Percentiles rank a stretch among this genome's conserved stretches.
Conservation (phyloP, 345 rosid genomes). For the Laguncularia racemosa region DNA sequence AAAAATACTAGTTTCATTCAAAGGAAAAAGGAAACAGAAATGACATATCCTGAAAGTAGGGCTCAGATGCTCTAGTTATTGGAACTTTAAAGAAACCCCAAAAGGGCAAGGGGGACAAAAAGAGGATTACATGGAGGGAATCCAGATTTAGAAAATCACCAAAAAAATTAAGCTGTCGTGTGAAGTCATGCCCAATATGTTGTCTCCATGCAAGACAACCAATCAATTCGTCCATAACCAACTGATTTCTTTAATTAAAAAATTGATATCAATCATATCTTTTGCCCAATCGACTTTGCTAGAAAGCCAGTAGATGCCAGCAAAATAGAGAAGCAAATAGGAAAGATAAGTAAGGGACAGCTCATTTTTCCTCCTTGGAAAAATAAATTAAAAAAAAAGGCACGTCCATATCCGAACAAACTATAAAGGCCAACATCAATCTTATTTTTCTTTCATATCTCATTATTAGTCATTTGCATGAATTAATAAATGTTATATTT, state of each 20-base stretch:
- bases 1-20: no score
- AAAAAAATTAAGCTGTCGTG: slow-evolving; percentile 16
- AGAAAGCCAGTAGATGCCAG: background rate
- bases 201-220: slow-evolving; percentile 45
- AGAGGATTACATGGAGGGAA: slow-evolving; percentile 26
- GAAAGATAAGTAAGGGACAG: slow-evolving; percentile 9
- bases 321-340: background rate
- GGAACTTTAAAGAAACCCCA: slow-evolving; percentile 5
- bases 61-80: no score
- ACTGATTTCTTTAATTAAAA: slow-evolving; percentile 12
- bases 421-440: background rate
- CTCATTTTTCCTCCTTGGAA: slow-evolving; percentile 1
- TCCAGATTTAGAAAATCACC: slow-evolving; percentile 26
- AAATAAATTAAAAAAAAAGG: background rate
- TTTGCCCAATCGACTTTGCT: no score
- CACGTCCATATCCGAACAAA: background rate
- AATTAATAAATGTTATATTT: background rate
- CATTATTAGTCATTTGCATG: background rate
- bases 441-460: background rate
- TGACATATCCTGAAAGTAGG: no score
- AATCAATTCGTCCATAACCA: slow-evolving; percentile 27
- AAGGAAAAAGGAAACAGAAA: no score
- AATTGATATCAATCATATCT: no score
- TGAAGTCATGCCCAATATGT: slow-evolving; percentile 26
- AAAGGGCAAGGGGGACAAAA: slow-evolving; percentile 28